Base-by-base conservation (phyloP, 805 yeast species). In the Lipomyces oligophaga region DNA sequence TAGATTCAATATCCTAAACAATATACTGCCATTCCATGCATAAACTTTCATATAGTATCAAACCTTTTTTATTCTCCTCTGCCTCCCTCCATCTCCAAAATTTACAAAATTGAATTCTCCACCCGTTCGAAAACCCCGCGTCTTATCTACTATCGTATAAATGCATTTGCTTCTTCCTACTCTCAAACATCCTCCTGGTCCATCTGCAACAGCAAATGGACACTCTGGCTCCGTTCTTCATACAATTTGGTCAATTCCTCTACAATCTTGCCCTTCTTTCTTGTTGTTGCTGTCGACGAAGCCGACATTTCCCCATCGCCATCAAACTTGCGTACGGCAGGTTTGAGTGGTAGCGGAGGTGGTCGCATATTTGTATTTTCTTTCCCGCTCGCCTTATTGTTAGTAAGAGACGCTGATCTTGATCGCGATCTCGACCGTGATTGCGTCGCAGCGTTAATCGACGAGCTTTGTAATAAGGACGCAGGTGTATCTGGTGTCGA, bases 141-240 rank as follows among this genome's bases (percentile, higher is more conserved):
- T 21, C 24, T 13, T 21, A 24, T 4, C 30, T 37, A 10, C 42
- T 15, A n/a, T 11, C 42, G n/a, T n/a, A n/a, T n/a, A n/a, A n/a
- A n/a, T n/a, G n/a, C n/a, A n/a, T n/a, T 30, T 32, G 34, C 43
- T 31, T 28, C 36, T 40, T 32, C 18, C 19, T 20, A 32, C n/a
- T n/a, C n/a, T n/a, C n/a, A n/a, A n/a, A n/a, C n/a, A n/a, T n/a
- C n/a, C n/a, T n/a, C n/a, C 39, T 20, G 25, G 15, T 40, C 54
- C 40, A 52, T 27, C 34, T 43, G 52, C 31, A 49, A 45, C 22
- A 54, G 39, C 31, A 49, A 26, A 40, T 45, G 46, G 4, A 52
- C 58, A 21, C 52, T 52, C 48, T 53, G 54, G 26, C 55, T 48
- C 19, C 58, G 43, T 43, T 54, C 58, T 30, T 54, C 58, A 27